Conservation (phyloP, 2,329 filamentous ascomycete genomes). For the Pleoardoris graminearum region DNA sequence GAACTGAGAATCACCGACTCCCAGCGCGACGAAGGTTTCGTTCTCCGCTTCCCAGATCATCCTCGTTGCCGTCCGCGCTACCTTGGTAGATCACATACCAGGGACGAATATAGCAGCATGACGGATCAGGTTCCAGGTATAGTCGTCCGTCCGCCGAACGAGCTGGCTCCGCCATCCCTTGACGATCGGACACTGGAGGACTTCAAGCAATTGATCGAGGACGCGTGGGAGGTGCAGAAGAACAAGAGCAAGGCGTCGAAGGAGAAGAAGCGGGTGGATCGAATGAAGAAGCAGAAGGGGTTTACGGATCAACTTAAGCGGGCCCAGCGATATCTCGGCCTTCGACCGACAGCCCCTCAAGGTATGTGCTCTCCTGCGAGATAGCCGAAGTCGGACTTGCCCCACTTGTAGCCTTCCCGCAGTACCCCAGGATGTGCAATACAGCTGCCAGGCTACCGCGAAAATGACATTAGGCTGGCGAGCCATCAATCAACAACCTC, state of each 20-base stretch:
- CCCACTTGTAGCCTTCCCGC: too few relatives aligned
- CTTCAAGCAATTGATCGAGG: constrained; percentile 60
- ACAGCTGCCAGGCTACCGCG: too few relatives aligned
- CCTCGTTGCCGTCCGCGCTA: constrained; percentile 68
- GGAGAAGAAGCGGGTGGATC: constrained; percentile 56
- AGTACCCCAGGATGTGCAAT: too few relatives aligned
- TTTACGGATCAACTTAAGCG: constrained; percentile 63
- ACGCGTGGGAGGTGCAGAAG: constrained; percentile 55
- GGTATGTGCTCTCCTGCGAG: constrained; percentile 16
- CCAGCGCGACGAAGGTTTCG: constrained; percentile 58
- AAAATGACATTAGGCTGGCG: too few relatives aligned
- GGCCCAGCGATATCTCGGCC: constrained; percentile 70
- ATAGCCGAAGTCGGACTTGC: too few relatives aligned
- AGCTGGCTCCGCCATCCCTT: constrained; percentile 27
- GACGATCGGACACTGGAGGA: constrained; percentile 47
- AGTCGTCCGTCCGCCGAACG: constrained; percentile 18
- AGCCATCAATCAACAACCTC: too few relatives aligned
- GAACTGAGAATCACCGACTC: constrained; percentile 62
- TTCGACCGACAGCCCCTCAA: constrained; percentile 51
- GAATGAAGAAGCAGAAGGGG: constrained; percentile 54
- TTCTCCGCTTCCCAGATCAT: constrained; percentile 63
- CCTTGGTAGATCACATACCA: constrained; percentile 60
- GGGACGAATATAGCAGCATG: constrained; percentile 50
- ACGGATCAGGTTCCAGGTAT: constrained; percentile 21
- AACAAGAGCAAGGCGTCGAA: constrained; percentile 54